These are phyloP conservation scores for Aspergillus puulaauensis DNA, from an alignment of 2,329 filamentous ascomycete genomes.

Conservation along the genomic window DNA sequence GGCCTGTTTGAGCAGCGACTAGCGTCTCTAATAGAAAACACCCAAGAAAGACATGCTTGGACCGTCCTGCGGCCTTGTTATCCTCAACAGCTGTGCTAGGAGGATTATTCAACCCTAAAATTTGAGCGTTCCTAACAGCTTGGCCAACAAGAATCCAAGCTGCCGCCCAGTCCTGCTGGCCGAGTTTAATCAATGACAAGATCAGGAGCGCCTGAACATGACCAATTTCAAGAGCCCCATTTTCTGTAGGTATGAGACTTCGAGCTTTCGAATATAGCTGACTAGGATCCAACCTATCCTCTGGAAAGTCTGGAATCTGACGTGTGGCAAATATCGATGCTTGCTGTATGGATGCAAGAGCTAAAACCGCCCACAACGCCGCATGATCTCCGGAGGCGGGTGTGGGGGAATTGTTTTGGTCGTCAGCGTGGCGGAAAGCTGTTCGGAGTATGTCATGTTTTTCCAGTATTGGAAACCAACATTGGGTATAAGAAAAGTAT, in stretches of 20 bases:
- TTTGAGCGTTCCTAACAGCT: constrained; percentile 54
- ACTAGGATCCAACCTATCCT: constrained; percentile 18
- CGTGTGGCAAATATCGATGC: constrained; percentile 29
- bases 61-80: constrained; percentile 35
- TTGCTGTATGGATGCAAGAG: constrained; percentile 59
- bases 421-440: constrained; percentile 33
- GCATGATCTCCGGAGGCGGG: constrained; percentile 50
- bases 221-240: constrained; percentile 47
- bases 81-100: constrained; percentile 46
- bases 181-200: constrained; percentile 64
- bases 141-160: constrained; percentile 67
- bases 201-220: constrained; percentile 60
- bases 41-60: constrained; percentile 49
- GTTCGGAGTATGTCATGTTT: constrained; percentile 63
- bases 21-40: constrained; percentile 57
- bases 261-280: constrained; percentile 47
- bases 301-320: constrained; percentile 15
- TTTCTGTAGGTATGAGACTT: constrained; percentile 50
- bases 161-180: constrained; percentile 53
- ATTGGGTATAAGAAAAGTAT: constrained; percentile 74
- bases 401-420: constrained; percentile 25
- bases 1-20: constrained; percentile 48
- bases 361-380: constrained; percentile 61
- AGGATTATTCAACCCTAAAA: constrained; percentile 31
- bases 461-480: constrained; percentile 73